Evolutionary conservation across 257 asterid genomes (phyloP), one percentile per base, ranked within the genome.

Genomic region (Solanum medicagineum): DNA sequence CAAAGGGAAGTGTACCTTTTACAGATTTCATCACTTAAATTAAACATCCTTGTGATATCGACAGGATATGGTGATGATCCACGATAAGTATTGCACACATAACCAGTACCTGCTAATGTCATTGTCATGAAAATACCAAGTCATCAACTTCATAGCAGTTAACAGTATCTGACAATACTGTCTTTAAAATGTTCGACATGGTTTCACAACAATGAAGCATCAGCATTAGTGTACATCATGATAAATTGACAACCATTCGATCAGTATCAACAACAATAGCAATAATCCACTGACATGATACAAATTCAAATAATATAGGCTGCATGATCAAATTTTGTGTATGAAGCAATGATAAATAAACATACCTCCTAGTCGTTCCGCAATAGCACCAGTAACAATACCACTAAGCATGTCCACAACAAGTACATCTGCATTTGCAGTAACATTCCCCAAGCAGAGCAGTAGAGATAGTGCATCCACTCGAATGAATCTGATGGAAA

Each of bases 311-410:
- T 51, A 51, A 47, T 51, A 77, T 77, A 51, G 83, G 47, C 17
- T 53, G 62, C 63, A 26, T 53, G 7, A 24, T 77, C 47, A 51
- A 77, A 51, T 77, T 77, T 77, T 77, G 17, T 8, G 47, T 8
- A 77, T 77, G 51, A 77, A 24, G 45, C 9, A 51, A 2, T 9
- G 47, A 53, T 51, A 51, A 87, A 69, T 73, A 62, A 85, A 47
- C 56, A 87, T 63, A 96, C 99, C 98, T 95, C 98, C 99, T 90
- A 96, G 85, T 69, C 99, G 98, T 90, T 96, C 99, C 2, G 98
- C 98, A 65, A 94, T 95, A 53, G 98, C 92, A 83, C 98, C 98
- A 26, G 97, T 94, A 63, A 96, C 71, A 66, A 96, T 29, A 79
- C 99, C 99, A 84, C 94, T 94, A 17, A 96, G 88, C 95, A 88